These are phyloP conservation scores for Acacia concinna DNA, from an alignment of 331 rosid genomes.

Conservation along the genomic window DNA sequence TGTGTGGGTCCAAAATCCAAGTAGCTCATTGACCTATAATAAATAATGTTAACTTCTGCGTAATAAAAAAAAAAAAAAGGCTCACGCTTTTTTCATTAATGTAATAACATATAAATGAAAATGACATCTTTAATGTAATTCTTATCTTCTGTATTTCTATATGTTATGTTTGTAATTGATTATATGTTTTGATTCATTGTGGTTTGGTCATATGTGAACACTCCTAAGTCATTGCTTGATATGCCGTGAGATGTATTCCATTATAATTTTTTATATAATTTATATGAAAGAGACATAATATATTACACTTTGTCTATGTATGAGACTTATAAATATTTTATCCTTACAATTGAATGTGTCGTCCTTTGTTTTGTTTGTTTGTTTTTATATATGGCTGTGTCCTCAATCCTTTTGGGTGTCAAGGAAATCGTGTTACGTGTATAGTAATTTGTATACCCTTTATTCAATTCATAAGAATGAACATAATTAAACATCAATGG, in stretches of 20 bases:
- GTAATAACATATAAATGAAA: neutral
- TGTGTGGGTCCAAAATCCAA: neutral
- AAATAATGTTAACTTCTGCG: neutral
- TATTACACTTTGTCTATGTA: neutral
- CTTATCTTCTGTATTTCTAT: neutral
- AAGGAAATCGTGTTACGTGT: neutral
- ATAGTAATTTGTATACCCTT: neutral
- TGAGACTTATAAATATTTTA: neutral
- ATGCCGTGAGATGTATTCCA: constrained; percentile 4
- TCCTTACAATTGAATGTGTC: neutral
- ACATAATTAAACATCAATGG: neutral
- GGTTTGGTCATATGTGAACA: neutral
- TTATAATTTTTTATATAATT: neutral
- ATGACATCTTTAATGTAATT: neutral
- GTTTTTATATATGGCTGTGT: too few relatives aligned
- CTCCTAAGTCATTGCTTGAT: neutral
- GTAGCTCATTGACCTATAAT: neutral
- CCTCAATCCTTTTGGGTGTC: neutral
- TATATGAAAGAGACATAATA: neutral
- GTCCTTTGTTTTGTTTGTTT: neutral
- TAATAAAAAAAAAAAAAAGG: neutral
- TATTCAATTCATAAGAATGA: neutral
- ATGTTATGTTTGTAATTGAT: neutral
- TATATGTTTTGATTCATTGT: neutral
- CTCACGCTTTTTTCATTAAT: neutral